Evolutionary conservation across 2,329 filamentous ascomycete species (phyloP).

Genomic region (Diaporthe sp.): DNA sequence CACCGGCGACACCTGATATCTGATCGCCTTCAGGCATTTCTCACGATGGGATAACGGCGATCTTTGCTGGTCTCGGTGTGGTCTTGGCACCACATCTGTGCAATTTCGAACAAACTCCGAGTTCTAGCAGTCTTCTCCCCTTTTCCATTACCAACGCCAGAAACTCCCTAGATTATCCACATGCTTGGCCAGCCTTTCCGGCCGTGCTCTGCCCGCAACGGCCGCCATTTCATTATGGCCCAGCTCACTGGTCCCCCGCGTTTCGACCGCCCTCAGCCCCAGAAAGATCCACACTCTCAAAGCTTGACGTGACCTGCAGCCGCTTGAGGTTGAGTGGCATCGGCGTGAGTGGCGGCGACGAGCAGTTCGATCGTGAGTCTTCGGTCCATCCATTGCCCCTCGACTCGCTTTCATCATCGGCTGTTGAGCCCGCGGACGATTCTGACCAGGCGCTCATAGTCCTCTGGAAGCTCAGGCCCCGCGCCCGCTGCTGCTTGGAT

Average conservation of each 20-base stretch:
- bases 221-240: background rate
- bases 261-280: constrained; percentile 7
- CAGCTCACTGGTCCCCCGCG: background rate
- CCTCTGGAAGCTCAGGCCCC: constrained; percentile 19
- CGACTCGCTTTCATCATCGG: background rate
- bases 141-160: background rate
- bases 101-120: background rate
- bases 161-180: background rate
- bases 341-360: background rate
- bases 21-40: background rate
- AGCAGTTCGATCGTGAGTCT: background rate
- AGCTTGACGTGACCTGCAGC: constrained; percentile 22
- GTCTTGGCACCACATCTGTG: background rate
- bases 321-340: constrained; percentile 4
- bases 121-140: background rate
- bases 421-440: constrained; percentile 4
- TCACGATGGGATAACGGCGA: background rate
- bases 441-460: constrained; percentile 27
- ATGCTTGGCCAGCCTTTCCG: background rate
- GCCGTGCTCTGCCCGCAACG: background rate
- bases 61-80: background rate
- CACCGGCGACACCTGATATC: background rate
- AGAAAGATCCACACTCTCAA: constrained; percentile 16
- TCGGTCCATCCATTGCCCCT: background rate
- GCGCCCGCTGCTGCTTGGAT: background rate